phyloP scores from a whole-genome alignment of 129 eudicot species.

The Pulicaria dysenterica region DNA sequence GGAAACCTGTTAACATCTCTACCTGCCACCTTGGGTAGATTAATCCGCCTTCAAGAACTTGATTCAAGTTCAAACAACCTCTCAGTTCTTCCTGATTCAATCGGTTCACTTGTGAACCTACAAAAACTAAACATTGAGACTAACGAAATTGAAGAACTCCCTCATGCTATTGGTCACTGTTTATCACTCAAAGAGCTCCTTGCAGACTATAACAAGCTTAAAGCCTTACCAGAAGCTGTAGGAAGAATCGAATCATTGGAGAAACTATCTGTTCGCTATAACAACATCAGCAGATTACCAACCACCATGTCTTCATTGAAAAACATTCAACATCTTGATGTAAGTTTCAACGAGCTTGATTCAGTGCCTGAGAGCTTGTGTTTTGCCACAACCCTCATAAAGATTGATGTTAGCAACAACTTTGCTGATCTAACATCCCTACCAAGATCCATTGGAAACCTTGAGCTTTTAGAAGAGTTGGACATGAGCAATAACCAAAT shows the following conservation, averaged over 20 bases:
- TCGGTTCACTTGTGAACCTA: slow-evolving; percentile 66
- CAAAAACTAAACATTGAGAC: slow-evolving; percentile 66
- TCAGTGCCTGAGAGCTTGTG: slow-evolving; percentile 88
- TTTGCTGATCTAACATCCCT: slow-evolving; percentile 73
- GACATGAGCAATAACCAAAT: slow-evolving; percentile 86
- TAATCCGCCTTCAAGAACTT: slow-evolving; percentile 70
- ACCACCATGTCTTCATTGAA: slow-evolving; percentile 77
- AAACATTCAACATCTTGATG: slow-evolving; percentile 70
- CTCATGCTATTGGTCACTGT: slow-evolving; percentile 79
- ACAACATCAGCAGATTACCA: slow-evolving; percentile 68
- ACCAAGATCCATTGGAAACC: slow-evolving; percentile 95
- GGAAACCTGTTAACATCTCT: slow-evolving; percentile 63
- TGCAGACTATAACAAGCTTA: slow-evolving; percentile 85
- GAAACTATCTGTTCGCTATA: slow-evolving; percentile 69
- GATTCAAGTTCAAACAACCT: slow-evolving; percentile 77
- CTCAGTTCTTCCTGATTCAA: slow-evolving; percentile 58
- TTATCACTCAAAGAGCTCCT: slow-evolving; percentile 69
- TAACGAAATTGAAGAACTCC: slow-evolving; percentile 77
- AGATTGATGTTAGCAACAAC: slow-evolving; percentile 80
- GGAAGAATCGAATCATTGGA: slow-evolving; percentile 74
- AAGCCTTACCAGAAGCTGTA: slow-evolving; percentile 92
- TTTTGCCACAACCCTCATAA: slow-evolving; percentile 77
- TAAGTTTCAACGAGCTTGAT: slow-evolving; percentile 90
- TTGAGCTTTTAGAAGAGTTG: slow-evolving; percentile 80
- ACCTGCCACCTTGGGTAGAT: slow-evolving; percentile 55